These are phyloP conservation scores for Rugonectria rugulosa DNA, from an alignment of 2,329 filamentous ascomycete species.

Conservation along the genomic window DNA sequence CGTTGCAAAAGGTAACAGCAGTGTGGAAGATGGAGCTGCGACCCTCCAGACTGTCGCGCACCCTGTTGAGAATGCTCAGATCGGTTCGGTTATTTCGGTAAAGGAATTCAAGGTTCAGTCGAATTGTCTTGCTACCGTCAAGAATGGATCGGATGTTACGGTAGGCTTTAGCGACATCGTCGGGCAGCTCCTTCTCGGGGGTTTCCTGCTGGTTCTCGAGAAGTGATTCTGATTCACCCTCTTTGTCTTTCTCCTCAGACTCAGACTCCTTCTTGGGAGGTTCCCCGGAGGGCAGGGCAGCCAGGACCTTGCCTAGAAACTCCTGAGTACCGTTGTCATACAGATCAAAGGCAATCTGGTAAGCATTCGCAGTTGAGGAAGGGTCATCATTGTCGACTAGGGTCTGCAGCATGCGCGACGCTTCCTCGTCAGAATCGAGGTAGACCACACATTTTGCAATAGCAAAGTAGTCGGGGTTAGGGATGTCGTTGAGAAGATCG, in stretches of 20 bases:
- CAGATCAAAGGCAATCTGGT: conserved; percentile 97
- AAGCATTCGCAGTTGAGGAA: conserved; percentile 83
- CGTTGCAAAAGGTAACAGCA: conserved; percentile 95
- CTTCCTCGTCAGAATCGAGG: conserved; percentile 89
- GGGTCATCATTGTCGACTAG: conserved; percentile 82
- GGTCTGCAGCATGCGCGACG: conserved; percentile 82
- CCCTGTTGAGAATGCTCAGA: conserved; percentile 90
- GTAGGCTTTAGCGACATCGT: conserved; percentile 64
- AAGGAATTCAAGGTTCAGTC: conserved; percentile 94
- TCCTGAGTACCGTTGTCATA: conserved; percentile 99
- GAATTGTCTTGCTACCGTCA: conserved; percentile 91
- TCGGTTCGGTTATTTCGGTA: conserved; percentile 96
- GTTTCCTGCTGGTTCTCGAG: conserved; percentile 59
- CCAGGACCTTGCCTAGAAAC: conserved; percentile 88
- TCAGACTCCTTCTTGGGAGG: conserved; percentile 49
- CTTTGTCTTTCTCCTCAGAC: conserved; percentile 53
- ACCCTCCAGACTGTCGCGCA: conserved; percentile 93
- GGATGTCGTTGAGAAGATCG: conserved; percentile 92
- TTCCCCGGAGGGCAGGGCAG: conserved; percentile 72
- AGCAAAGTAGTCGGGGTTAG: conserved; percentile 94
- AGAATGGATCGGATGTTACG: conserved; percentile 73
- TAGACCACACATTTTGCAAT: conserved; percentile 99
- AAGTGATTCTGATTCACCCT: conserved; percentile 57
- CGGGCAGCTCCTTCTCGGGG: conserved; percentile 61
- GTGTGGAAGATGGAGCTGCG: conserved; percentile 99